Evolutionary conservation across 2,329 filamentous ascomycete species (phyloP).

Genomic region (Fusarium pilosicola): DNA sequence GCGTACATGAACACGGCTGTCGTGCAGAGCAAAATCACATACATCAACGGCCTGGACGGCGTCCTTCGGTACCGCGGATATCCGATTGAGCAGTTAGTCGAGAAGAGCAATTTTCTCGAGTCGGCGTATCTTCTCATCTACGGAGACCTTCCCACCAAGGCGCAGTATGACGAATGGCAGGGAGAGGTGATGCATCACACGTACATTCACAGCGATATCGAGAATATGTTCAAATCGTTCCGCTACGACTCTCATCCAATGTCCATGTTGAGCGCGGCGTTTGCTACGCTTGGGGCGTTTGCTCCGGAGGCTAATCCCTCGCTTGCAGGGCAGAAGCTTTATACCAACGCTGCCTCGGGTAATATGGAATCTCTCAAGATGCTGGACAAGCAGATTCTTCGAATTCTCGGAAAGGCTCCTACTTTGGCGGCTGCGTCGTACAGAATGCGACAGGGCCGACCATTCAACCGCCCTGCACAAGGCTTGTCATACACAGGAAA

Average conservation of each 20-base stretch:
- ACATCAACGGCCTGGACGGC: conserved; percentile 63
- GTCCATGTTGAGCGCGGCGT: conserved; percentile 61
- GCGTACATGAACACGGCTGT: conserved; percentile 65
- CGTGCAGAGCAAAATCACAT: conserved; percentile 60
- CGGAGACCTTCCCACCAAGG: conserved; percentile 57
- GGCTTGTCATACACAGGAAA: conserved; percentile 65
- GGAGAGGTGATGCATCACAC: conserved; percentile 63
- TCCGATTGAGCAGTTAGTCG: conserved; percentile 61
- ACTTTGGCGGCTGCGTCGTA: conserved; percentile 62
- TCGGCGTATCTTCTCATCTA: conserved; percentile 62
- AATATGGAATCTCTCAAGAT: conserved; percentile 54
- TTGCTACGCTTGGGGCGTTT: conserved; percentile 61
- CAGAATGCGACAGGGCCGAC: conserved; percentile 62
- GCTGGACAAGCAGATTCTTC: conserved; percentile 63
- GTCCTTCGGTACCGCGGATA: conserved; percentile 63
- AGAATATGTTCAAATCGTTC: conserved; percentile 62
- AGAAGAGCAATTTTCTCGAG: conserved; percentile 61
- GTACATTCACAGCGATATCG: conserved; percentile 60
- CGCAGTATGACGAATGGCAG: conserved; percentile 55
- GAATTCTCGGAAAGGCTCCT: conserved; percentile 62
- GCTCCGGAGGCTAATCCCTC: conserved; percentile 62
- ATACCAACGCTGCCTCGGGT: conserved; percentile 56
- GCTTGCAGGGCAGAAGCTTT: conserved; percentile 60
- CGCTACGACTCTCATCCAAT: conserved; percentile 63
- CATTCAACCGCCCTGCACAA: conserved; percentile 60